Evolutionary conservation across 305 asterid genomes (phyloP).

Genomic region (Nicotiana rustica): DNA sequence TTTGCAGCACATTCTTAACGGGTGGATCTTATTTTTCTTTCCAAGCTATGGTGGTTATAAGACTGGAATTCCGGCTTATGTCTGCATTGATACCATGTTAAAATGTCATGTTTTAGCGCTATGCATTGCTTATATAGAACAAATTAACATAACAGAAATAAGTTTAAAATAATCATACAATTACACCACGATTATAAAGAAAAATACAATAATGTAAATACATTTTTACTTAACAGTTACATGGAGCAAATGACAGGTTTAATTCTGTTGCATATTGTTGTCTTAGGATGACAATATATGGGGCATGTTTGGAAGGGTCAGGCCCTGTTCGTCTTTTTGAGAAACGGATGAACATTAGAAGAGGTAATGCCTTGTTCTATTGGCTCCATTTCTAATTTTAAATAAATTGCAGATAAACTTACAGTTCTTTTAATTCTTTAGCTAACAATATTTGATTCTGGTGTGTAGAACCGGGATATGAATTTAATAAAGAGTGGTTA

Average conservation of each 20-base stretch:
- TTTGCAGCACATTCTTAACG: not conserved
- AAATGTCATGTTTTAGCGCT: not conserved
- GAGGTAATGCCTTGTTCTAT: slow-evolving; percentile 51
- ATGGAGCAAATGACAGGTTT: not conserved
- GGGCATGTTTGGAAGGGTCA: slow-evolving; percentile 87
- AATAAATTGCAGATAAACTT: not conserved
- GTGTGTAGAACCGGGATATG: slow-evolving; percentile 65
- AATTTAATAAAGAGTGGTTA: slow-evolving; percentile 59
- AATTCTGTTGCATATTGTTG: not conserved
- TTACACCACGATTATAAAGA: no score
- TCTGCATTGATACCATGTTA: not conserved
- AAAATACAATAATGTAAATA: not conserved
- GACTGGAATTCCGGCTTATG: not conserved
- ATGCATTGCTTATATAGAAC: not conserved
- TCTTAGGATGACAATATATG: slow-evolving; percentile 70
- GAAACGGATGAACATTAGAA: slow-evolving; percentile 64
- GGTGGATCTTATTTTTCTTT: not conserved
- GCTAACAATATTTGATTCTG: slow-evolving; percentile 18
- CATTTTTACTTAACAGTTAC: not conserved
- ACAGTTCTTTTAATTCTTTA: slow-evolving; percentile 1
- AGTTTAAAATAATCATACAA: not conserved
- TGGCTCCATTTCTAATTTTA: not conserved
- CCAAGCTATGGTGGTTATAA: slow-evolving; percentile 2
- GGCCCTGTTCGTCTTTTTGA: slow-evolving; percentile 90
- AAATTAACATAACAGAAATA: no score